Evolutionary conservation across 2,329 filamentous ascomycete genomes (phyloP).

Genomic region (Aquanectria penicillioides): DNA sequence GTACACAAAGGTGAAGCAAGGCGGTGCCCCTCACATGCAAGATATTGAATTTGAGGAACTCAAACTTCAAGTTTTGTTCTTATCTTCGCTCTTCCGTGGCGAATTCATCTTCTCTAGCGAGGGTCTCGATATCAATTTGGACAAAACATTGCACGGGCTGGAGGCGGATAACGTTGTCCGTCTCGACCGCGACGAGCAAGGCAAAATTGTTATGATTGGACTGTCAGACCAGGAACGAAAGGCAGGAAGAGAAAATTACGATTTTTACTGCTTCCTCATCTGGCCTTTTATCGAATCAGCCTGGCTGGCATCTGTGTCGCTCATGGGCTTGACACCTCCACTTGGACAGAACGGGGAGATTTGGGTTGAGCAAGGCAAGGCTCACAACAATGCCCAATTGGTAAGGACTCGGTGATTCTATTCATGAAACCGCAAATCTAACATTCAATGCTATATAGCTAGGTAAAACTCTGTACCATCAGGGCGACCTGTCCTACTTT

Average conservation of each 20-base stretch:
- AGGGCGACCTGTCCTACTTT: slow-evolving; percentile 96
- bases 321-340: slow-evolving; percentile 87
- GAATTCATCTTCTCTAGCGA: slow-evolving; percentile 97
- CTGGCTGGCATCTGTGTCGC: slow-evolving; percentile 89
- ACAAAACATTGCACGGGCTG: slow-evolving; percentile 80
- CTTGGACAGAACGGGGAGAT: slow-evolving; percentile 64
- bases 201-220: slow-evolving; percentile 73
- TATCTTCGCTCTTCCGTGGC: slow-evolving; percentile 92
- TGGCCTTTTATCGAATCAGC: slow-evolving; percentile 98
- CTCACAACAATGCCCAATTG: slow-evolving; percentile 83
- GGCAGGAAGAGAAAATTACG: slow-evolving; percentile 90
- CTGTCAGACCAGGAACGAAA: slow-evolving; percentile 80
- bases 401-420: no score
- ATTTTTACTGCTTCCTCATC: slow-evolving; percentile 98
- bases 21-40: slow-evolving; percentile 85
- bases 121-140: slow-evolving; percentile 81
- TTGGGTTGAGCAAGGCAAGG: slow-evolving; percentile 82
- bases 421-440: slow-evolving; percentile 6
- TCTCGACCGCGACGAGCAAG: slow-evolving; percentile 66
- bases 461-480: slow-evolving; percentile 96
- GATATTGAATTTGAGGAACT: slow-evolving; percentile 80
- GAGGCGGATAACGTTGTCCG: slow-evolving; percentile 82
- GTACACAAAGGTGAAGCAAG: slow-evolving; percentile 90
- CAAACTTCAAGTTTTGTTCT: slow-evolving; percentile 82
- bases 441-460: slow-evolving; percentile 60